phyloP scores from a whole-genome alignment of 108 stramenopile genomes.

The Cafeteria roenbergensis region DNA sequence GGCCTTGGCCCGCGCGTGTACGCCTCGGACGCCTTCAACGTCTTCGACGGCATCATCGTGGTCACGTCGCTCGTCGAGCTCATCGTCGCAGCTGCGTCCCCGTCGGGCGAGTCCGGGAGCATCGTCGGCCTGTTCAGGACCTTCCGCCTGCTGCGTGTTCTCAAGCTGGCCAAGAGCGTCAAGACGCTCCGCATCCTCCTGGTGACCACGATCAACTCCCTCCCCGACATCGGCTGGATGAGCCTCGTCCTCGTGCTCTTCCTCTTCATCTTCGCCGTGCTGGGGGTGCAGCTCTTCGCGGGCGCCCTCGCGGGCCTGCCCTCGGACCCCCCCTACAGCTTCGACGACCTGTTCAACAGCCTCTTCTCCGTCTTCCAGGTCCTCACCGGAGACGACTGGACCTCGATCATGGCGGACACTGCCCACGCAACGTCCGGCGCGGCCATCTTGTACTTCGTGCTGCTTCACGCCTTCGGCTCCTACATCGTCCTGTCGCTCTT shows the following conservation, averaged over 20 bases:
- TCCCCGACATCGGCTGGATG: conserved; percentile 44
- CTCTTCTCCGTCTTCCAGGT: conserved; percentile 46
- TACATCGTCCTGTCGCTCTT: conserved; percentile 52
- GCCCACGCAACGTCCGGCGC: conserved; percentile 26
- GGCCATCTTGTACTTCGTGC: conserved; percentile 38
- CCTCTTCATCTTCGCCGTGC: conserved; percentile 47
- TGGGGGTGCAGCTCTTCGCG: conserved; percentile 51
- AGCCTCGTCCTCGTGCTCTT: conserved; percentile 44
- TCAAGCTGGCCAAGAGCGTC: conserved; percentile 53
- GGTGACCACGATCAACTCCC: conserved; percentile 30
- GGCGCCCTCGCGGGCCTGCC: conserved; percentile 25
- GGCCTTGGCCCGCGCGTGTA: conserved; percentile 33
- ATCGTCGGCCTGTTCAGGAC: conserved; percentile 41
- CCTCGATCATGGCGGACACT: conserved; percentile 48
- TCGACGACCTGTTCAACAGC: conserved; percentile 32
- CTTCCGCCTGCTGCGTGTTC: conserved; percentile 43
- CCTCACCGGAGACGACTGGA: conserved; percentile 55
- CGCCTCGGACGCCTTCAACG: conserved; percentile 30
- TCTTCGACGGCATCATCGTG: conserved; percentile 52
- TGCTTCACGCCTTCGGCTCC: conserved; percentile 34
- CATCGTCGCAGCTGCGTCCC: conserved; percentile 11
- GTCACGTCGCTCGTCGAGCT: conserved; percentile 39
- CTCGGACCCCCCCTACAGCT: conserved; percentile 37
- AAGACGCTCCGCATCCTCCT: conserved; percentile 41
- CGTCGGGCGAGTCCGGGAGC: conserved; percentile 18